Evolutionary conservation across 1,284 basidiomycete species (phyloP), one percentile per base, ranked within the genome.

Genomic region (Trametes pubescens): DNA sequence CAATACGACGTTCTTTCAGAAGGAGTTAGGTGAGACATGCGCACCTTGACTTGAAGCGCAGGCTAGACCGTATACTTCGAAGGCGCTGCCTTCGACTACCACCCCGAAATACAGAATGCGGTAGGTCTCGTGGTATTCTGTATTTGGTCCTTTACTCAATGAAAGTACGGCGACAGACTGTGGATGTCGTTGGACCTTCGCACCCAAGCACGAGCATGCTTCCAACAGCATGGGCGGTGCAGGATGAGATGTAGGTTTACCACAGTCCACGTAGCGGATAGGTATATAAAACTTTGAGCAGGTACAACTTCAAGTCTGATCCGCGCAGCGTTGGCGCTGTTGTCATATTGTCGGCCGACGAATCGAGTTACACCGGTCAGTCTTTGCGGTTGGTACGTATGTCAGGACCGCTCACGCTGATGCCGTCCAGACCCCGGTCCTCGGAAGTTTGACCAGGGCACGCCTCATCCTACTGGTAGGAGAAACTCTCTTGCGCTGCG

Each of bases 221-320:
- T 1, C 91, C 91, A 7, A 76, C 81, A 18, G 72, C 80, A 64
- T 94, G 91, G 91, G 80, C 80, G 22, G 82, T 89, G 16, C 78
- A 75, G 56, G 87, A 89, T 68, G 87, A 90, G 74, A 86, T 88
- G 84, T 87, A 64, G 56, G 49, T 18, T 5, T 32, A 6, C 6
- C 8, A 7, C 21, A 13, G 2, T n/a, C 14, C 26, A 26, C 24
- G 18, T 7, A 24, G 6, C 22, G 24, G 29, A n/a, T 34, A 7
- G 18, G 11, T 24, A 26, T 16, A 21, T 18, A 26, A 29, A 21
- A 40, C 10, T 26, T 32, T 32, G 37, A 35, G 22, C 35, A 89
- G 87, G 79, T 94, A 94, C 77, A 89, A 92, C 75, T 94, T 92
- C 78, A 86, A 88, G 68, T 89, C 86, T 0, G 89, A 95, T 74